Percentiles rank a stretch among this genome's conserved stretches.
Conservation (phyloP, 495 filamentous ascomycete genomes). For the Aspergillus affinis region DNA sequence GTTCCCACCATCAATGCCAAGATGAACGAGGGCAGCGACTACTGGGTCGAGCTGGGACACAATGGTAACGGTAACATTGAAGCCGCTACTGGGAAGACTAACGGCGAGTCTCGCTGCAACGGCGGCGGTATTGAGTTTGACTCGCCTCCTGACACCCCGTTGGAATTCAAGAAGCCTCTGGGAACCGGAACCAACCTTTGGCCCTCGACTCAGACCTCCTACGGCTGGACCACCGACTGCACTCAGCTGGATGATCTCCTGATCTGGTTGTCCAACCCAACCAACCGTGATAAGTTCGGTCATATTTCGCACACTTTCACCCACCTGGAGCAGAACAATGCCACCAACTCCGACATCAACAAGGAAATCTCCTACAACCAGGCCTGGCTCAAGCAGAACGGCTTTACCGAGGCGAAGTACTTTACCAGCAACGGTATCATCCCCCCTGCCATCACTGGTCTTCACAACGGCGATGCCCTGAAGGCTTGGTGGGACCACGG, state of each 20-base stretch:
- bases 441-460: slow-evolving; percentile 62
- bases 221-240: slow-evolving; percentile 50
- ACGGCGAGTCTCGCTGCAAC: slow-evolving; percentile 35
- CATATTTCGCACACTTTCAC: slow-evolving; percentile 65
- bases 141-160: slow-evolving; percentile 42
- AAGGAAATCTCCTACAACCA: slow-evolving; percentile 62
- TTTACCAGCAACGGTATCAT: slow-evolving; percentile 57
- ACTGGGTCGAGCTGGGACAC: slow-evolving; percentile 57
- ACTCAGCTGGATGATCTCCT: slow-evolving; percentile 48
- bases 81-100: slow-evolving; percentile 33
- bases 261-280: slow-evolving; percentile 46
- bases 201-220: slow-evolving; percentile 46
- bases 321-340: slow-evolving; percentile 59
- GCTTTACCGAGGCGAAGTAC: slow-evolving; percentile 38
- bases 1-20: slow-evolving; percentile 47
- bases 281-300: slow-evolving; percentile 53
- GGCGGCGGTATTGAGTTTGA: slow-evolving; percentile 39
- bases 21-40: slow-evolving; percentile 55
- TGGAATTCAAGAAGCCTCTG: slow-evolving; percentile 57
- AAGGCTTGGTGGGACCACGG: slow-evolving; percentile 58
- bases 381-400: slow-evolving; percentile 55
- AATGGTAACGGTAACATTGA: slow-evolving; percentile 64
- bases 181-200: slow-evolving; percentile 57
- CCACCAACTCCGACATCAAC: slow-evolving; percentile 55
- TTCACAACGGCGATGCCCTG: slow-evolving; percentile 65